phyloP scores from a whole-genome alignment of 2,329 filamentous ascomycete species.

The Verticillium nonalfalfae region DNA sequence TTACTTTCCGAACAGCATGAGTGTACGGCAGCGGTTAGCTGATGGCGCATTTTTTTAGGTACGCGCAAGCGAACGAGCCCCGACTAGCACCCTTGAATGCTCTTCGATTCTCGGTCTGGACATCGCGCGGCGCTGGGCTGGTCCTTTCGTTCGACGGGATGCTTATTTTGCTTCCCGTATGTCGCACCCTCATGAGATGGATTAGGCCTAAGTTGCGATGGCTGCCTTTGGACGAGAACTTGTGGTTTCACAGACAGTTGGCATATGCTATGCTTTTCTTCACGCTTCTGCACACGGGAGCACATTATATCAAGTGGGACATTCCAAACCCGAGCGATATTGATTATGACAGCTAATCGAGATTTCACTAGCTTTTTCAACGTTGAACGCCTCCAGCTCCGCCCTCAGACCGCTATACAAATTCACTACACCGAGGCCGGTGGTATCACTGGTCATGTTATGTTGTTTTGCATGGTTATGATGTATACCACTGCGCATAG shows the following conservation, averaged over 20 bases:
- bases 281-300: constrained; percentile 66
- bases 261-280: constrained; percentile 86
- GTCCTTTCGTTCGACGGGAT: constrained; percentile 78
- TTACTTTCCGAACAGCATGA: not conserved
- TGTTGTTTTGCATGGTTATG: constrained; percentile 97
- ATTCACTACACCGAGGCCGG: constrained; percentile 89
- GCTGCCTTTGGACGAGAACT: constrained; percentile 89
- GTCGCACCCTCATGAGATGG: constrained; percentile 79
- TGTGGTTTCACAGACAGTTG: constrained; percentile 94
- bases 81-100: constrained; percentile 73
- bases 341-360: constrained; percentile 4
- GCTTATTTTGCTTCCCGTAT: constrained; percentile 90
- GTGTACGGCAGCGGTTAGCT: not conserved
- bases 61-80: constrained; percentile 63
- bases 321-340: constrained; percentile 2
- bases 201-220: constrained; percentile 82
- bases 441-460: constrained; percentile 92
- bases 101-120: constrained; percentile 86
- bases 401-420: constrained; percentile 72
- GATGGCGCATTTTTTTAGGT: constrained; percentile 47
- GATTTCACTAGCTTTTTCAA: constrained; percentile 71
- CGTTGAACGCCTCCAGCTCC: constrained; percentile 78
- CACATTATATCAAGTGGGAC: constrained; percentile 89
- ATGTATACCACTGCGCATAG: constrained; percentile 96
- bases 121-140: constrained; percentile 88